phyloP scores from a whole-genome alignment of 768 basidiomycete genomes.

The Kwoniella europaea region DNA sequence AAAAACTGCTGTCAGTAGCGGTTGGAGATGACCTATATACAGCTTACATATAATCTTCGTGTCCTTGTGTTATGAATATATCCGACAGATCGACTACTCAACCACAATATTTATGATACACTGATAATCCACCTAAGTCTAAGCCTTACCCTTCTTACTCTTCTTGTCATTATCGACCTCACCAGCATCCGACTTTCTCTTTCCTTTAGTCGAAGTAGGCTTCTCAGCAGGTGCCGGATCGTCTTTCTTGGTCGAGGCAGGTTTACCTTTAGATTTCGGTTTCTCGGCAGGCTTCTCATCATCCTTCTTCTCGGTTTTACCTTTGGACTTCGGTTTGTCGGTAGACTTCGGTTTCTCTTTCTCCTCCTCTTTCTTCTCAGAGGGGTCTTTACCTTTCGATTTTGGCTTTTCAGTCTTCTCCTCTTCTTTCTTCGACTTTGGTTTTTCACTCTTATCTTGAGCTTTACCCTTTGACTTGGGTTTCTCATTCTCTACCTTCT shows the following conservation, averaged over 20 bases:
- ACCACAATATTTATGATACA: too few species aligned
- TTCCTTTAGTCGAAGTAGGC: slow-evolving; percentile 20
- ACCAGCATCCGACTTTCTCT: slow-evolving; percentile 19
- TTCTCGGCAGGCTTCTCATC: slow-evolving; percentile 24
- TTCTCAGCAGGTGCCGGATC: slow-evolving; percentile 22
- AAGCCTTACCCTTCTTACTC: not conserved
- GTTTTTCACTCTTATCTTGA: slow-evolving; percentile 18
- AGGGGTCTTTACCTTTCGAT: slow-evolving; percentile 15
- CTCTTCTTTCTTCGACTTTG: not conserved
- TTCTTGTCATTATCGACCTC: not conserved
- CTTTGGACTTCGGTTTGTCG: slow-evolving; percentile 25
- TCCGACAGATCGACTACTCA: not conserved
- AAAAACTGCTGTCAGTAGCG: not conserved
- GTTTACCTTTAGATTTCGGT: slow-evolving; percentile 17
- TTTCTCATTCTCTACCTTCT: slow-evolving; percentile 23
- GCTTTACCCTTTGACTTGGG: slow-evolving; percentile 14
- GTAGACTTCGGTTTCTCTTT: slow-evolving; percentile 30
- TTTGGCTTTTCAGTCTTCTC: slow-evolving; percentile 26
- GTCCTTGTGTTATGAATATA: too few species aligned
- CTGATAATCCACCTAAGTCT: not conserved
- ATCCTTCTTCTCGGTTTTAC: slow-evolving; percentile 21
- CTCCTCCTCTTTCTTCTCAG: slow-evolving; percentile 25
- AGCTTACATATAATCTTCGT: not conserved
- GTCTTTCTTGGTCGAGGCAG: slow-evolving; percentile 13
- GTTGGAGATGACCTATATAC: not conserved